Base-by-base conservation (phyloP, 1,284 basidiomycete genomes). In the Ustilago sp. region DNA sequence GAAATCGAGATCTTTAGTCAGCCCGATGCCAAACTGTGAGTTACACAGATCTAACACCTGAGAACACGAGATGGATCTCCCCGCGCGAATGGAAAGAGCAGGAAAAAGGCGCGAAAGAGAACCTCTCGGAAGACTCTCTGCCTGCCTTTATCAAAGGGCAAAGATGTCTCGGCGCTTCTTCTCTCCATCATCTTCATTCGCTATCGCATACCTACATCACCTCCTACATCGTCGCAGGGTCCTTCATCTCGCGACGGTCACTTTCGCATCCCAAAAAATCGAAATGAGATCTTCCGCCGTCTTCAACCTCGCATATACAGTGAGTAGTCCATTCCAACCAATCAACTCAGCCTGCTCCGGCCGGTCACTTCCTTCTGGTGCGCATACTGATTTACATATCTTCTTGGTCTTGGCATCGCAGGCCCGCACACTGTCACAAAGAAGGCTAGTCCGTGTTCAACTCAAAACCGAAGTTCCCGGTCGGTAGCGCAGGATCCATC, bases 381-480 rank as follows among this genome's bases (percentile, higher is more conserved):
- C 23, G 23, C 23, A 28, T 28, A 28, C 23, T 3, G 23, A 28
- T 28, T 28, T 28, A 28, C 23, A 28, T 28, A 28, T 28, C 23
- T 28, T 28, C 23, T 28, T 28, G 23, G 23, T 28, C 23, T 28
- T 28, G 23, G 23, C 2, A 36, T 36, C 3, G 17, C 48, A 76
- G 74, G 68, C 74, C 47, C 65, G 58, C 50, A 68, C 65, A 65
- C 68, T 76, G 8, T 77, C 74, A 53, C 63, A 70, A 69, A 72
- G 66, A 50, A 64, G 69, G 59, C 69, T 77, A 56, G 74, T 77
- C 15, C 74, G 74, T 57, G 74, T 77, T 34, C 69, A 77, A 41
- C 74, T 77, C 56, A 55, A 17, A 19, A 34, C 8, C 2, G 47
- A 65, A n/a, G 47, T 72, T 15, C 52, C 62, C 1, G 69, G 74